Evolutionary conservation across 768 basidiomycete genomes (phyloP).

Genomic region (Cantharellus anzutake): DNA sequence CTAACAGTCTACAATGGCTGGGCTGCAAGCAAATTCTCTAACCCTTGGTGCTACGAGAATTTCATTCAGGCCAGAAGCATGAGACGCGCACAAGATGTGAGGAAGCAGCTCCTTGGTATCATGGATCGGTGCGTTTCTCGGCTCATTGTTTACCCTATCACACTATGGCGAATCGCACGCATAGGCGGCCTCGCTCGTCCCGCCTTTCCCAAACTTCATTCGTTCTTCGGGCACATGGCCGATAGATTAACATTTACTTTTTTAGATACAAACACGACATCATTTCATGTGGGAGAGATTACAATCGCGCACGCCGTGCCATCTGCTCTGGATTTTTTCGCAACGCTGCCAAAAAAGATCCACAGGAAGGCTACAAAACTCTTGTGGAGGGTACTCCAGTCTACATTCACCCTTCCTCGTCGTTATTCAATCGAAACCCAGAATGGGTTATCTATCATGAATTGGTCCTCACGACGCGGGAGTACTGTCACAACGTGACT

Average conservation of each 20-base stretch:
- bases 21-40: constrained; percentile 91
- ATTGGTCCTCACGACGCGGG: constrained; percentile 86
- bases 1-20: constrained; percentile 96
- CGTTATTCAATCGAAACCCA: constrained; percentile 89
- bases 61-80: constrained; percentile 97
- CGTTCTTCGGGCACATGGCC: background rate
- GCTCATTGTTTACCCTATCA: background rate
- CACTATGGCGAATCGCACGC: constrained; percentile 1
- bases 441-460: constrained; percentile 97
- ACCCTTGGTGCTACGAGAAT: constrained; percentile 99
- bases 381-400: constrained; percentile 96
- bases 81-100: constrained; percentile 90
- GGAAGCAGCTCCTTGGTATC: constrained; percentile 93
- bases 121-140: constrained; percentile 69
- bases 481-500: constrained; percentile 85
- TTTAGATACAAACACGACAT: constrained; percentile 91
- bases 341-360: constrained; percentile 96
- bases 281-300: constrained; percentile 78
- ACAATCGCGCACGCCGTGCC: constrained; percentile 80
- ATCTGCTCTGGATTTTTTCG: constrained; percentile 98
- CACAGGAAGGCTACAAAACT: constrained; percentile 96
- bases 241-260: background rate
- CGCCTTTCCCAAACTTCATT: no score
- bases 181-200: background rate
- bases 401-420: constrained; percentile 93